phyloP scores from a whole-genome alignment of 2,329 filamentous ascomycete genomes.

The Beauveria pseudobassiana region DNA sequence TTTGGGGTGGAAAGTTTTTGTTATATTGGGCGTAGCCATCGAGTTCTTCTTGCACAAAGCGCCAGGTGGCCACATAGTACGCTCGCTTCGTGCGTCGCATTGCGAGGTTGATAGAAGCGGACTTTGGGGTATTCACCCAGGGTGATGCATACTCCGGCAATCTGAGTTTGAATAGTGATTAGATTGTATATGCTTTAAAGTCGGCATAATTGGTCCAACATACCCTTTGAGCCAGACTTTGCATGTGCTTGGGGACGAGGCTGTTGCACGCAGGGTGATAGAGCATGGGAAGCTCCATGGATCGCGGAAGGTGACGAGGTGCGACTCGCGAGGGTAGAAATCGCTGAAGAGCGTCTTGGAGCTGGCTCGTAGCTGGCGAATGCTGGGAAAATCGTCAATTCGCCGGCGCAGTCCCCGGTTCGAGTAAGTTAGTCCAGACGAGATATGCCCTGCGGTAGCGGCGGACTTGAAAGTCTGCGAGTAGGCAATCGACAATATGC shows the following conservation, averaged over 20 bases:
- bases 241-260: constrained; percentile 75
- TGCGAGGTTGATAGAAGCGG: constrained; percentile 75
- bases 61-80: constrained; percentile 85
- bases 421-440: constrained; percentile 76
- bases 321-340: constrained; percentile 85
- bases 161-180: constrained; percentile 18
- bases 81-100: constrained; percentile 74
- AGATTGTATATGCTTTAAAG: not conserved
- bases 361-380: constrained; percentile 67
- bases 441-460: constrained; percentile 74
- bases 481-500: constrained; percentile 86
- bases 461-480: constrained; percentile 82
- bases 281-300: constrained; percentile 89
- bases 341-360: constrained; percentile 81
- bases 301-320: constrained; percentile 84
- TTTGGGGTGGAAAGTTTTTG: constrained; percentile 74
- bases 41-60: constrained; percentile 85
- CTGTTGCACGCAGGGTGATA: constrained; percentile 88
- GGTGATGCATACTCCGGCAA: constrained; percentile 67
- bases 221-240: constrained; percentile 82
- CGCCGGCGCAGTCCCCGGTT: constrained; percentile 62
- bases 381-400: constrained; percentile 62
- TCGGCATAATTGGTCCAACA: not conserved
- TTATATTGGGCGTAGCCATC: constrained; percentile 84
- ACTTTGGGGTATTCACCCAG: constrained; percentile 92